phyloP scores from a whole-genome alignment of 139 green algal genomes.

The Chlorella sp. region DNA sequence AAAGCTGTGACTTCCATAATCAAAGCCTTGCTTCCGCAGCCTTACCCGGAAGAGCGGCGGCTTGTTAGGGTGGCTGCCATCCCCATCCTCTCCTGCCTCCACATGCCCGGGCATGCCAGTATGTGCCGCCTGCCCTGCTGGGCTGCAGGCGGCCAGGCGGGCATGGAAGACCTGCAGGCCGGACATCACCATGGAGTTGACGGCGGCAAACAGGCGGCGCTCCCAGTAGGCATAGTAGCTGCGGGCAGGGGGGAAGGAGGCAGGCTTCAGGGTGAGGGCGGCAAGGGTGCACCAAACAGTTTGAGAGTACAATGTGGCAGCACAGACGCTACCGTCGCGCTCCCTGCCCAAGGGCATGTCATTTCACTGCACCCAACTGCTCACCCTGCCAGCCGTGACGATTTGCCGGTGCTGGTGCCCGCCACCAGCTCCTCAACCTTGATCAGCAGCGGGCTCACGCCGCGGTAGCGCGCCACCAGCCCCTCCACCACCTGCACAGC shows the following conservation, averaged over 20 bases:
- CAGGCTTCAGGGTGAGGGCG: background rate
- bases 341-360: too few relatives aligned
- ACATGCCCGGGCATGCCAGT: too few relatives aligned
- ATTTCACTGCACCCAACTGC: too few relatives aligned
- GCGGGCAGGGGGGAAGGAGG: background rate
- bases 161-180: conserved; percentile 15
- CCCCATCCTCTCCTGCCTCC: background rate
- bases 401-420: conserved; percentile 88
- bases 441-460: conserved; percentile 79
- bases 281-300: background rate
- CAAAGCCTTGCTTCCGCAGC: too few relatives aligned
- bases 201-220: conserved; percentile 82
- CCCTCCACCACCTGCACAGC: conserved; percentile 66
- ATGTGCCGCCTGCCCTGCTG: too few relatives aligned
- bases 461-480: conserved; percentile 85
- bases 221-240: conserved; percentile 93
- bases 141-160: conserved; percentile 12
- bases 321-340: too few relatives aligned
- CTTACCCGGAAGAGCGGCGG: conserved; percentile 4
- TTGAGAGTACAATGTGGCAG: too few relatives aligned
- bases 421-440: conserved; percentile 90
- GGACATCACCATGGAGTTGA: conserved; percentile 55
- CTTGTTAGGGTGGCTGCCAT: background rate
- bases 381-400: conserved; percentile 61
- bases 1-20: too few relatives aligned